phyloP scores from a whole-genome alignment of 176 grass and related monocot species.

The Saccharum officinarum region DNA sequence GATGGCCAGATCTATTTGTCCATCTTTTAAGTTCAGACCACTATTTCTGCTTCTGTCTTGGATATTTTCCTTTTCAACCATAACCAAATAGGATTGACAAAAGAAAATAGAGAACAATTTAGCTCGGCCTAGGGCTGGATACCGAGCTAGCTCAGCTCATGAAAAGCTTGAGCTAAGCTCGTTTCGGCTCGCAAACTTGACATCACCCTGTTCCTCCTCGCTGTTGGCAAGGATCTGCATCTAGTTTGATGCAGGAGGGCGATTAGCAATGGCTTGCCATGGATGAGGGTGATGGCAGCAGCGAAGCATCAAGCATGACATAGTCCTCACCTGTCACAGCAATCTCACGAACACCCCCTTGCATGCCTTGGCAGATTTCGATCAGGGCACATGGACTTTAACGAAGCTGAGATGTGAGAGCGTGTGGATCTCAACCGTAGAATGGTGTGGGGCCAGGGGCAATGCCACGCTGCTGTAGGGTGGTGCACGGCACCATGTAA shows the following conservation, averaged over 20 bases:
- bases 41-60: neutral
- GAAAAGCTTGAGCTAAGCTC: neutral
- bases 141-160: neutral
- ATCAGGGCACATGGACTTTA: neutral
- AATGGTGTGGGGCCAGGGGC: neutral
- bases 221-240: neutral
- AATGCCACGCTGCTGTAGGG: neutral
- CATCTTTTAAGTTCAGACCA: neutral
- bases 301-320: too few relatives aligned
- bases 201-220: neutral
- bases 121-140: neutral
- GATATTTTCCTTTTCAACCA: neutral
- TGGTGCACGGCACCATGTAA: too few relatives aligned
- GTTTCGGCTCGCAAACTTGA: neutral
- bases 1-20: neutral
- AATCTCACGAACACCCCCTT: too few relatives aligned
- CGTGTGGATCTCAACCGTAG: neutral
- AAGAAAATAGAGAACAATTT: neutral
- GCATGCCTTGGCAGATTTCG: too few relatives aligned
- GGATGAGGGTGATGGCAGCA: too few relatives aligned
- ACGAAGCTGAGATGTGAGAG: neutral
- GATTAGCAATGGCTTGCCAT: too few relatives aligned
- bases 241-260: neutral
- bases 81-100: neutral
- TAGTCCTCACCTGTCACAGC: too few relatives aligned